Evolutionary conservation across 2,329 filamentous ascomycete species (phyloP).

Genomic region (Aspergillus aculeatus): DNA sequence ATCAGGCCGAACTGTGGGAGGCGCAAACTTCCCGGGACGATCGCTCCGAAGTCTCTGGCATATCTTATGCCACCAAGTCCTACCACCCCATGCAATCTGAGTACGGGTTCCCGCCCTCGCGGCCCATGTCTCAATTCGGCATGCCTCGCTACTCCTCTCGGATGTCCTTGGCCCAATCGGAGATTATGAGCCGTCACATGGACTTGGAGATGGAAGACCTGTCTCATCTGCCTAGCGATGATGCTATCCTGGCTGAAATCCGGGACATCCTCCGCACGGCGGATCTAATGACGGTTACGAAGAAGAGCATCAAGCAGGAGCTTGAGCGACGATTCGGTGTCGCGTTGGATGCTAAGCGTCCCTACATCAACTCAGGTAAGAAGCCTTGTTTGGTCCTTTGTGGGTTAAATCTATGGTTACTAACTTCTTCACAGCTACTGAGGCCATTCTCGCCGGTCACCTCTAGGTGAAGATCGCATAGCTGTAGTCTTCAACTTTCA

Average conservation of each 20-base stretch:
- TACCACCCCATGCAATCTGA: conserved; percentile 64
- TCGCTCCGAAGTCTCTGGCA: conserved; percentile 85
- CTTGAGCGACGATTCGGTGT: conserved; percentile 88
- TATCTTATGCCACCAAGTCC: conserved; percentile 88
- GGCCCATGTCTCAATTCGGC: conserved; percentile 61
- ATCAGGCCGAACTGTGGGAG: conserved; percentile 97
- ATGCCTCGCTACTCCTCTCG: conserved; percentile 61
- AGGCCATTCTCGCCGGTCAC: conserved; percentile 6
- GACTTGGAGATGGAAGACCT: conserved; percentile 76
- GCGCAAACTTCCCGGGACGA: conserved; percentile 82
- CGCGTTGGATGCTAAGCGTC: conserved; percentile 78
- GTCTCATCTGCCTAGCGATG: conserved; percentile 76
- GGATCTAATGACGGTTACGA: conserved; percentile 96
- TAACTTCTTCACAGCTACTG: conserved; percentile 1
- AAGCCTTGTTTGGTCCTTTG: background rate
- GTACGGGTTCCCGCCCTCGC: conserved; percentile 66
- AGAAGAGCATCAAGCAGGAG: conserved; percentile 96
- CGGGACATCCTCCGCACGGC: conserved; percentile 87
- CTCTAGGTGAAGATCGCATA: background rate
- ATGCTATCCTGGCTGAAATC: conserved; percentile 88
- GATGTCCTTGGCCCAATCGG: conserved; percentile 76
- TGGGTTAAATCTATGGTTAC: background rate
- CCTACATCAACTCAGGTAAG: conserved; percentile 92
- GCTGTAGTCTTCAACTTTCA: background rate
- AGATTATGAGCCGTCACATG: conserved; percentile 63